Percentiles rank a stretch among this genome's conserved stretches.
These are phyloP conservation scores for Kwoniella botswanensis DNA, from an alignment of 768 basidiomycete species.

Conservation along the genomic window DNA sequence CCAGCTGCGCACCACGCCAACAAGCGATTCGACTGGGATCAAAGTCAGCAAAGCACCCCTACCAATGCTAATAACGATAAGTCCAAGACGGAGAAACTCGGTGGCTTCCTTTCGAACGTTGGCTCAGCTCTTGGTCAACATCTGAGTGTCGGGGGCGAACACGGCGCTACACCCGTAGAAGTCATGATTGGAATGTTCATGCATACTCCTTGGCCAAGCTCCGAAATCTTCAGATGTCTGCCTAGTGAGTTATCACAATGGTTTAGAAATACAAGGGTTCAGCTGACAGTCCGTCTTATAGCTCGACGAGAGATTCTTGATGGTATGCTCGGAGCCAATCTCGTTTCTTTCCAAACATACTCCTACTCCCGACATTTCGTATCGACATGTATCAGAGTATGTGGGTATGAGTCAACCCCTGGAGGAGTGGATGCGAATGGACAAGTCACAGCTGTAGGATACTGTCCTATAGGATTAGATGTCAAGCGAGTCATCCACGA, in stretches of 20 bases:
- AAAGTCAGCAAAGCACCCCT: slow-evolving; percentile 15
- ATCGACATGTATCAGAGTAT: slow-evolving; percentile 92
- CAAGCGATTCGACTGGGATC: slow-evolving; percentile 50
- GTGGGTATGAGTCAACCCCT: slow-evolving; percentile 83
- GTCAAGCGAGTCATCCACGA: slow-evolving; percentile 85
- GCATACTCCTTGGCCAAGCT: slow-evolving; percentile 96
- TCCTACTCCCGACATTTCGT: slow-evolving; percentile 94
- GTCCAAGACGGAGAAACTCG: slow-evolving; percentile 24
- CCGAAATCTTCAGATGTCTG: slow-evolving; percentile 91
- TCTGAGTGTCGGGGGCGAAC: slow-evolving; percentile 28
- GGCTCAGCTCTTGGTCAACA: slow-evolving; percentile 45
- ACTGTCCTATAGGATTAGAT: slow-evolving; percentile 96
- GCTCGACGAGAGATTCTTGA: slow-evolving; percentile 91
- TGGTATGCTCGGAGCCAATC: slow-evolving; percentile 96
- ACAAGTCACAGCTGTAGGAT: slow-evolving; percentile 76
- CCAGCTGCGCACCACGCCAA: slow-evolving; percentile 37
- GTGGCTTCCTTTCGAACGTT: slow-evolving; percentile 46
- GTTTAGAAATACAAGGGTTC: not conserved
- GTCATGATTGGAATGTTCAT: slow-evolving; percentile 86
- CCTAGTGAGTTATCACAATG: slow-evolving; percentile 68
- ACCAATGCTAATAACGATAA: slow-evolving; percentile 13
- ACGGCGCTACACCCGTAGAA: slow-evolving; percentile 63
- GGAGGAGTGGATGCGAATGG: slow-evolving; percentile 82
- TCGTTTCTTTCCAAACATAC: slow-evolving; percentile 94
- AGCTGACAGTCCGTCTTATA: slow-evolving; percentile 41